Conservation (phyloP, 1,284 basidiomycete genomes). For the Puccinia coronata region DNA sequence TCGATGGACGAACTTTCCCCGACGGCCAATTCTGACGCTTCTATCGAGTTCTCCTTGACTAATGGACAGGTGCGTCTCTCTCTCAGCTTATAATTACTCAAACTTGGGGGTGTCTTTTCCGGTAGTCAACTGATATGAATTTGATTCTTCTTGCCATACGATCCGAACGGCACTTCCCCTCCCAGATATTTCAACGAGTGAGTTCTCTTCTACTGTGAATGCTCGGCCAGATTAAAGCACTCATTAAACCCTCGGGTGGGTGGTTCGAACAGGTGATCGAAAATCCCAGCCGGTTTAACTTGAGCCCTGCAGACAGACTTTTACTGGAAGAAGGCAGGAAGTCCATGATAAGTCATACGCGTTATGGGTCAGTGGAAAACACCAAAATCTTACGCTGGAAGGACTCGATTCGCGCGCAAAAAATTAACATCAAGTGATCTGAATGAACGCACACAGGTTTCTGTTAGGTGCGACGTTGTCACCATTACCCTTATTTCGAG, state of each 20-base stretch:
- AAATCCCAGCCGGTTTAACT: conserved; percentile 16
- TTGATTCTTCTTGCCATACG: no score
- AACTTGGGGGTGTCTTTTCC: no score
- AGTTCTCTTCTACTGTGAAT: neutral
- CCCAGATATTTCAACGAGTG: conserved; percentile 12
- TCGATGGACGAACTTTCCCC: neutral
- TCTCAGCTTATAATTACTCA: no score
- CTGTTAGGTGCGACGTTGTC: conserved; percentile 30
- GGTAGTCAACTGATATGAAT: no score
- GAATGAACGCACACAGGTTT: neutral
- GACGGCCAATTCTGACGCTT: neutral
- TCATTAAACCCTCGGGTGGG: neutral
- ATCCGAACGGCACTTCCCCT: no score
- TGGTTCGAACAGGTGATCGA: conserved; percentile 17
- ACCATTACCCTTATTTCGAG: conserved; percentile 36
- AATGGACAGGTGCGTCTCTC: conserved; percentile 2
- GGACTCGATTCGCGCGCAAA: no score
- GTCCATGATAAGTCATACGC: conserved; percentile 28
- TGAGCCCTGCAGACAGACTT: conserved; percentile 17
- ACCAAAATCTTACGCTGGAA: neutral
- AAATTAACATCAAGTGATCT: no score
- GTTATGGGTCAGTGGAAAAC: conserved; percentile 30
- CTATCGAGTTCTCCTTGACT: conserved; percentile 6
- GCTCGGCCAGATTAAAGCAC: neutral
- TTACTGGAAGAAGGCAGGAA: conserved; percentile 34